Base-by-base conservation (phyloP, 129 eudicot species). In the Escallonia rubra region DNA sequence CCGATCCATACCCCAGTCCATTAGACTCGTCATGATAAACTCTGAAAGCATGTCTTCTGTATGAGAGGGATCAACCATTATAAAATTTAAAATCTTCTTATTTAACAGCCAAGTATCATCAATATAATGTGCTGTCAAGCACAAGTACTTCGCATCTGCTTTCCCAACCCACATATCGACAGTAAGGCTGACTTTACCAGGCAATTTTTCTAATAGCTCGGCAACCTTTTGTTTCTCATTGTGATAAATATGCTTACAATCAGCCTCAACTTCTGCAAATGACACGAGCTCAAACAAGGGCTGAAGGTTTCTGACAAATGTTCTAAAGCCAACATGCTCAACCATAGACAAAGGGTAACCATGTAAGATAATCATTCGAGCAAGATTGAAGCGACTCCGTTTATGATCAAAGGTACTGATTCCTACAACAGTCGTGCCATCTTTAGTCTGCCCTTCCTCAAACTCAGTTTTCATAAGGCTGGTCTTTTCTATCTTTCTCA, bases 1-100 rank as follows among this genome's bases (percentile, higher is more conserved):
- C 59, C 96, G 81, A 58, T 92, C 98, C 42, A 92, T 87, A 66
- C 89, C 95, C 98, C 98, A 92, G 15, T 89, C 87, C 90, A 86
- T 86, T 76, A 92, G 73, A 68, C 87, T 77, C 16, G 64, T 55
- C 89, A 92, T 86, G 51, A 92, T 74, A 55, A 77, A 67, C 67
- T 89, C 98, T 34, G 87, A 82, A 43, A 83, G 84, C 76, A 58
- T 56, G 67, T 86, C 95, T 50, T 89, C 86, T 2, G 91, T 81
- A 68, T 76, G 87, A 73, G 90, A 81, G 72, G 84, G 83, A 83
- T 92, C 96, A 12, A 78, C 74, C 41, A 64, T 59, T 57, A 92
- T 67, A 77, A 89, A 86, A 76, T 86, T 84, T 50, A 92, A 76
- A 65, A 82, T 67, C 74, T 86, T 92, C 79, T 86, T 86, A 71